Evolutionary conservation across 352 stramenopile genomes (phyloP).

Genomic region (Pilasporangium apinafurcum): DNA sequence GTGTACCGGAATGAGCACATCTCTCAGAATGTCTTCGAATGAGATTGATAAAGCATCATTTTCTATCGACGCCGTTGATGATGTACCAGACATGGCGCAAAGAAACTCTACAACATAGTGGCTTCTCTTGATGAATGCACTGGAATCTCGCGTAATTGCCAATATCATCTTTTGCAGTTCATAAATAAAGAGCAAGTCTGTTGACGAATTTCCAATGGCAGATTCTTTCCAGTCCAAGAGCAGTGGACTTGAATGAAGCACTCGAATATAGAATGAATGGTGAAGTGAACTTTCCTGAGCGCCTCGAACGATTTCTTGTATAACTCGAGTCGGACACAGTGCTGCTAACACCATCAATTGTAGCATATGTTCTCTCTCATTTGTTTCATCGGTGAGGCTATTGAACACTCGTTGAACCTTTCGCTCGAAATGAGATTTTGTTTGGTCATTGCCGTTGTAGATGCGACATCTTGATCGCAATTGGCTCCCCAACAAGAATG

Average conservation of each 20-base stretch:
- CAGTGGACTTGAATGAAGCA: constrained; percentile 19
- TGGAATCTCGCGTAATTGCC: constrained; percentile 11
- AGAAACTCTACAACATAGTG: constrained; percentile 19
- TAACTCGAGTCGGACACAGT: constrained; percentile 18
- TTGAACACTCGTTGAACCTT: constrained; percentile 21
- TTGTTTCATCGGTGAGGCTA: constrained; percentile 16
- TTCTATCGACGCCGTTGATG: not conserved
- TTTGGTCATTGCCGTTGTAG: not conserved
- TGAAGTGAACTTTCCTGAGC: constrained; percentile 11
- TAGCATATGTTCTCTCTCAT: constrained; percentile 5
- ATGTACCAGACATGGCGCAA: constrained; percentile 3
- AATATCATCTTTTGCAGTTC: constrained; percentile 16
- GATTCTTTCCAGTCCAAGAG: constrained; percentile 19
- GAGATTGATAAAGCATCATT: constrained; percentile 6
- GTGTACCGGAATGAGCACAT: constrained; percentile 4
- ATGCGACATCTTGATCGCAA: constrained; percentile 8
- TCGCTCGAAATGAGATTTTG: constrained; percentile 8
- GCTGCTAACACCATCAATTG: constrained; percentile 15
- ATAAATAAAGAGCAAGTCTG: constrained; percentile 4
- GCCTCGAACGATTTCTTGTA: constrained; percentile 16
- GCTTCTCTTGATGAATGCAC: constrained; percentile 16
- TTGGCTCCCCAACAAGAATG: constrained; percentile 24
- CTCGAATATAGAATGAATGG: constrained; percentile 13
- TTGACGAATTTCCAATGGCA: too few species aligned
- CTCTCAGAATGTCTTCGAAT: constrained; percentile 1